Conservation (phyloP, 257 asterid species). For the Mentha longifolia region DNA sequence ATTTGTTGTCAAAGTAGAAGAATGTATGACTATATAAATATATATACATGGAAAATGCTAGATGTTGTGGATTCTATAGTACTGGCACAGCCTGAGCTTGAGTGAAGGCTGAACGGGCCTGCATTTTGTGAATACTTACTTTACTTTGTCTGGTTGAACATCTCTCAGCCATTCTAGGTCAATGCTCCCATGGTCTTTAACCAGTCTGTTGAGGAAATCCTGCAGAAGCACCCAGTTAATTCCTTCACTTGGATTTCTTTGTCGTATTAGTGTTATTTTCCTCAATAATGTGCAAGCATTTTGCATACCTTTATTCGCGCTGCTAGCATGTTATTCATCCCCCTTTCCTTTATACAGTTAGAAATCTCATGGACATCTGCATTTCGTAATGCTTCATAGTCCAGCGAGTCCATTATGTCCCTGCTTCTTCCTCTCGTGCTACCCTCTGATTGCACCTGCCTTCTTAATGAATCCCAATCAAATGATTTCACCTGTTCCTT, state of each 20-base stretch:
- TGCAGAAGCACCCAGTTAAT: slow-evolving; percentile 47
- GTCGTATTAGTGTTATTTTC: slow-evolving; percentile 5
- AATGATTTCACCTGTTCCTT: slow-evolving; percentile 46
- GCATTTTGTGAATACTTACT: slow-evolving; percentile 49
- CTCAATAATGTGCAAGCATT: neutral
- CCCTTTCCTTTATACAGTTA: slow-evolving; percentile 59
- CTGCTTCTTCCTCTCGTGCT: slow-evolving; percentile 54
- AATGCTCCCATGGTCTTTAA: slow-evolving; percentile 65
- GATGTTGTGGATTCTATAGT: neutral
- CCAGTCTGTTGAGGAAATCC: slow-evolving; percentile 78
- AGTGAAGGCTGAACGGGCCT: neutral
- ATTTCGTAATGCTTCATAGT: slow-evolving; percentile 66
- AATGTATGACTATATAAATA: neutral
- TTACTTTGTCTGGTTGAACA: slow-evolving; percentile 70
- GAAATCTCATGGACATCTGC: slow-evolving; percentile 62
- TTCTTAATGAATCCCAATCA: slow-evolving; percentile 76
- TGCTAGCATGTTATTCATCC: slow-evolving; percentile 74
- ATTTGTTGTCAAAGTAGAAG: slow-evolving; percentile 27
- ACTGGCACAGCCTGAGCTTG: slow-evolving; percentile 15
- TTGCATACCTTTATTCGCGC: slow-evolving; percentile 74
- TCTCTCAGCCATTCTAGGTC: slow-evolving; percentile 91
- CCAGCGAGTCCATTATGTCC: slow-evolving; percentile 71
- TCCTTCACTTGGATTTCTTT: slow-evolving; percentile 11
- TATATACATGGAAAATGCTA: neutral
- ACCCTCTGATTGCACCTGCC: slow-evolving; percentile 40